Percentiles rank a stretch among this genome's conserved stretches.
phyloP scores from a whole-genome alignment of 495 filamentous ascomycete species.

The Penicillium bialowiezense region DNA sequence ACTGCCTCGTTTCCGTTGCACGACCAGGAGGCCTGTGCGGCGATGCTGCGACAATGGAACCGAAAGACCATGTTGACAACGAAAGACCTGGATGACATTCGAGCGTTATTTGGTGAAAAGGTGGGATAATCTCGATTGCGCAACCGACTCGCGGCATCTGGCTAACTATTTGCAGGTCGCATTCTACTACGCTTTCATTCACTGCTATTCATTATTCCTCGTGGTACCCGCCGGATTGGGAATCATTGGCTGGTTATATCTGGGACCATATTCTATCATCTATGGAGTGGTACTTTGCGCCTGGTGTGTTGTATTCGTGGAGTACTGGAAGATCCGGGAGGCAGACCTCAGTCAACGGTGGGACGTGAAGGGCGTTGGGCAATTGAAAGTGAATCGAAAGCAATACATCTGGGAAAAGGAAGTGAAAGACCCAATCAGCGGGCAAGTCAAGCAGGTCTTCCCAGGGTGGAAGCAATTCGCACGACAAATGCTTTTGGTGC shows the following conservation, averaged over 20 bases:
- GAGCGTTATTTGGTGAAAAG: conserved; percentile 85
- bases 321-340: conserved; percentile 96
- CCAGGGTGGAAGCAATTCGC: conserved; percentile 70
- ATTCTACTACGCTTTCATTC: conserved; percentile 94
- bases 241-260: conserved; percentile 67
- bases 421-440: conserved; percentile 74
- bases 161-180: conserved; percentile 53
- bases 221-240: conserved; percentile 78
- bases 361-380: conserved; percentile 81
- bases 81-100: conserved; percentile 76
- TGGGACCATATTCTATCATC: conserved; percentile 77
- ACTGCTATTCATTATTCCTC: conserved; percentile 86
- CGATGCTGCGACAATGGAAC: conserved; percentile 83
- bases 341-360: conserved; percentile 85
- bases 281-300: conserved; percentile 75
- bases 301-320: conserved; percentile 87
- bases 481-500: conserved; percentile 77
- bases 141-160: too few species aligned
- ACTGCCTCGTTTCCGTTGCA: conserved; percentile 87
- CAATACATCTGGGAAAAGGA: conserved; percentile 78
- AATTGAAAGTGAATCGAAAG: conserved; percentile 72
- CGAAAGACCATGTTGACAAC: conserved; percentile 67
- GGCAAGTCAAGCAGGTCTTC: conserved; percentile 72
- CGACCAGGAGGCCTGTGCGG: conserved; percentile 77
- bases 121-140: conserved; percentile 27